phyloP scores from a whole-genome alignment of 768 basidiomycete genomes.

The Candolleomyces efflorescens region DNA sequence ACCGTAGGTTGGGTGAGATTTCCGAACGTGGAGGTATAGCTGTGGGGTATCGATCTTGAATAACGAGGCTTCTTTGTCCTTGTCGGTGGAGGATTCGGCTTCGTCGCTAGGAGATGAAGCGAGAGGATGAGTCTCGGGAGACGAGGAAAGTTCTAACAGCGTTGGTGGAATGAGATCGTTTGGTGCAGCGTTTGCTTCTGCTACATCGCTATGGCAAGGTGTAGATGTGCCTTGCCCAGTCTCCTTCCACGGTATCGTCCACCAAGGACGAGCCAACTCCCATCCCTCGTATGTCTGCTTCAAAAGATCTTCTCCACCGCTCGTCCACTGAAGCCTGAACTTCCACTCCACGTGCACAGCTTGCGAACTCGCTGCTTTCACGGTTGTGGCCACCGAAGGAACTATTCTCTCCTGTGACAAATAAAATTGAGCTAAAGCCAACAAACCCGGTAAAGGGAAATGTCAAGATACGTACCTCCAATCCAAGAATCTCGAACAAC shows the following conservation, averaged over 20 bases:
- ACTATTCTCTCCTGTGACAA: background rate
- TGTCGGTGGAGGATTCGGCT: too few relatives aligned
- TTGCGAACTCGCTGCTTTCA: conserved; percentile 2
- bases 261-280: conserved; percentile 18
- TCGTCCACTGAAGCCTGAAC: conserved; percentile 43
- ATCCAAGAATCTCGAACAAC: conserved; percentile 37
- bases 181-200: background rate
- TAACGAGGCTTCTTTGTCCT: background rate
- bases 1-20: conserved; percentile 21
- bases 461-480: conserved; percentile 26
- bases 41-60: conserved; percentile 13
- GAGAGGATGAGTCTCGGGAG: background rate
- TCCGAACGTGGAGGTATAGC: conserved; percentile 16
- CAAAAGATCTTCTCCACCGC: conserved; percentile 43
- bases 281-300: conserved; percentile 5
- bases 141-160: too few relatives aligned
- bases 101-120: too few relatives aligned
- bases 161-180: background rate
- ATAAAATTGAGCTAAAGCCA: background rate
- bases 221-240: background rate
- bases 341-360: conserved; percentile 34
- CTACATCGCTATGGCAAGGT: background rate
- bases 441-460: background rate
- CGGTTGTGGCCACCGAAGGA: background rate
- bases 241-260: conserved; percentile 11